phyloP scores from a whole-genome alignment of 2,329 filamentous ascomycete species.

The Fusarium oxysporum region DNA sequence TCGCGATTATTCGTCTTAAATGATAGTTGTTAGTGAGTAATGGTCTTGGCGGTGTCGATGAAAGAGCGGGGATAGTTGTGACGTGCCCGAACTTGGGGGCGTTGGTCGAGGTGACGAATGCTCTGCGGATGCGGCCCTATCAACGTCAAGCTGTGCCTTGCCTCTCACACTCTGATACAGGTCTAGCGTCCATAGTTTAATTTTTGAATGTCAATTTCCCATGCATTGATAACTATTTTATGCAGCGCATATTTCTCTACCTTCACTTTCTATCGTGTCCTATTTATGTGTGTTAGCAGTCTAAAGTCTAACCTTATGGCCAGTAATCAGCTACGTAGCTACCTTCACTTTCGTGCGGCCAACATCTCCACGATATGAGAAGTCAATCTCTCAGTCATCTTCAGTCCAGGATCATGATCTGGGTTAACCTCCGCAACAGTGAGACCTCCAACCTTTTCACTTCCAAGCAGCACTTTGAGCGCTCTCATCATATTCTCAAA shows the following conservation, averaged over 20 bases:
- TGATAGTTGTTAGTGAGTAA: background rate
- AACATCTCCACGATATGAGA: conserved; percentile 13
- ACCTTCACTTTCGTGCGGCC: background rate
- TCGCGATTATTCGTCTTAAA: background rate
- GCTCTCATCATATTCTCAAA: conserved; percentile 39
- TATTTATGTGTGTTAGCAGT: too few species aligned
- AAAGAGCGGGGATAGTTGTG: background rate
- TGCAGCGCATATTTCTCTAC: background rate
- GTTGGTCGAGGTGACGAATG: background rate
- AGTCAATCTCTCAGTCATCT: conserved; percentile 27
- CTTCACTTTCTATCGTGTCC: background rate
- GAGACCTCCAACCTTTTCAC: conserved; percentile 21
- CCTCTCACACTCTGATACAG: background rate
- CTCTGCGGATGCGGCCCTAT: background rate
- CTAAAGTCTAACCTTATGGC: too few species aligned
- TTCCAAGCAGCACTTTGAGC: conserved; percentile 9
- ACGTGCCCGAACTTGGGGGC: background rate
- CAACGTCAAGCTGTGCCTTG: background rate
- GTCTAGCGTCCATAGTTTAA: background rate
- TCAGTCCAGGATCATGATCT: conserved; percentile 33
- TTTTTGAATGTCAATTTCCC: background rate
- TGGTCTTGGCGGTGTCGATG: background rate
- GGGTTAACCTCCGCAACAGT: conserved; percentile 39
- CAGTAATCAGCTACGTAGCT: too few species aligned
- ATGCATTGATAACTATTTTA: background rate